Base-by-base conservation (phyloP, 148 eudicot species). In the Tetragonia tetragonoides region DNA sequence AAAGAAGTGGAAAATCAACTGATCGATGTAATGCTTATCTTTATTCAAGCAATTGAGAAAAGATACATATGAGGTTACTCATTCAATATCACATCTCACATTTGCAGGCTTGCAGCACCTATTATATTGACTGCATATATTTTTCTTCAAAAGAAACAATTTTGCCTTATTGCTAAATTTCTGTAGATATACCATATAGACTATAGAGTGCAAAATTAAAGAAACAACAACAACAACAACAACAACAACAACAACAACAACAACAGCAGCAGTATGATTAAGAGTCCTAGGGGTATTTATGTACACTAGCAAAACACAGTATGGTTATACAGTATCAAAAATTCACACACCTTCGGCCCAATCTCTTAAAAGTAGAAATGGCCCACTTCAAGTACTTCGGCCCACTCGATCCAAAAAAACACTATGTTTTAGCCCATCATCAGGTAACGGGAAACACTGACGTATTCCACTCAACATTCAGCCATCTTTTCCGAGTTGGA, bases 391-490 rank as follows among this genome's bases (percentile, higher is more conserved):
- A 62, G 12, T 15, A 18, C n/a, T n/a, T n/a, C n/a, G n/a, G n/a
- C 17, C 14, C 37, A 21, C 38, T 6, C 24, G 23, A 23, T n/a
- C 53, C 64, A 66, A 76, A 34, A 18, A 37, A 28, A 54, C 73
- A 54, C 37, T 46, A 15, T 44, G 44, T 16, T 28, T 57, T 37
- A 21, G n/a, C 47, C 34, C 39, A 28, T 1, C 15, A 44, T 16
- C 44, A 65, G 3, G 39, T 0, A 39, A 39, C 4, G 61, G 53
- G 49, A 47, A 69, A 63, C 23, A 71, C 24, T 77, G 76, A 21
- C 46, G 68, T 6, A 68, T 83, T 83, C 85, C 85, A 83, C 1
- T 83, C 82, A 65, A 83, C 85, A 66, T 83, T 80, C 85, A 83
- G 75, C 85, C 85, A 83, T 41, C 70, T 76, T 21, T 7, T 83